phyloP scores from a whole-genome alignment of 805 yeast species.

The Pichia deserticola region DNA sequence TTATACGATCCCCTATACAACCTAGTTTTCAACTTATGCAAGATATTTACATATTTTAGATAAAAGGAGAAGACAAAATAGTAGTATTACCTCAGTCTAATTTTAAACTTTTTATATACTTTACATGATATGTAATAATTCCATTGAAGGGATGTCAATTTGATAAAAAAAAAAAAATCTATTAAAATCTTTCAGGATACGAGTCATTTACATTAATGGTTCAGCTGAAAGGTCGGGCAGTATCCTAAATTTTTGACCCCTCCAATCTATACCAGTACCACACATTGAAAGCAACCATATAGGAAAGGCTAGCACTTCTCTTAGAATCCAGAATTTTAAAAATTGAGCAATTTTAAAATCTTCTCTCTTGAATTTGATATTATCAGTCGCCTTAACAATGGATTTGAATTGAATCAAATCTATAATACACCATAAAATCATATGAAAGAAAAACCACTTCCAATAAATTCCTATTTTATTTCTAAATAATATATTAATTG shows the following conservation, averaged over 20 bases:
- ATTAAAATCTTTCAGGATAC: background rate
- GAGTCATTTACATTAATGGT: constrained; percentile 1
- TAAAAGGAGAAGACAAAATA: too few species aligned
- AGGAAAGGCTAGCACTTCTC: constrained; percentile 75
- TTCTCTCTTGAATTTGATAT: background rate
- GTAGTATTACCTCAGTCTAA: too few species aligned
- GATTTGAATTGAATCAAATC: constrained; percentile 55
- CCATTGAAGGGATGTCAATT: background rate
- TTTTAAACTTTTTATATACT: too few species aligned
- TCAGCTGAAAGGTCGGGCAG: constrained; percentile 72
- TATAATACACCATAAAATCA: constrained; percentile 52
- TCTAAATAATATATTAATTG: constrained; percentile 40
- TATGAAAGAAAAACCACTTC: constrained; percentile 42
- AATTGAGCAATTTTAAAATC: constrained; percentile 11
- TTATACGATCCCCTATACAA: too few species aligned
- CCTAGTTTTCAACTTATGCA: too few species aligned
- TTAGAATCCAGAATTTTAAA: constrained; percentile 48
- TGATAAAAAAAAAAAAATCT: background rate
- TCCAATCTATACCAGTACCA: constrained; percentile 72
- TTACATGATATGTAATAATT: too few species aligned
- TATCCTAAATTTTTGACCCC: constrained; percentile 70
- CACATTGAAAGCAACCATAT: constrained; percentile 76
- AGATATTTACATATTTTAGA: too few species aligned
- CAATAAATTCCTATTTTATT: constrained; percentile 13
- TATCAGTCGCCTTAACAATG: constrained; percentile 27